phyloP scores from a whole-genome alignment of 768 basidiomycete species.

The Gymnopilus dilepis region DNA sequence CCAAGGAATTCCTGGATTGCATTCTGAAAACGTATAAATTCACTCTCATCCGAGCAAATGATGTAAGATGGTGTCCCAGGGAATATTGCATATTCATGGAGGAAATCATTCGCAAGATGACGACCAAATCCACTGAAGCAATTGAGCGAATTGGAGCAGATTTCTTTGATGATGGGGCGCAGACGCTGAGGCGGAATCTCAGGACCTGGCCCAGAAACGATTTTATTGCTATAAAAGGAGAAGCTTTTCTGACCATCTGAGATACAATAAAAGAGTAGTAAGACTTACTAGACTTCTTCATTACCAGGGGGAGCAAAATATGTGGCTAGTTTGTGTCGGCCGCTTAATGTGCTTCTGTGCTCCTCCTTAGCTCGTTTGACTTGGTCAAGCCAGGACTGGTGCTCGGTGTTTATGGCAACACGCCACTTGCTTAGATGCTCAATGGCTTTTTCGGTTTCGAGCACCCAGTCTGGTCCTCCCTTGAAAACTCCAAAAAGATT shows the following conservation, averaged over 20 bases:
- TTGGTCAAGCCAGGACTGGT: neutral
- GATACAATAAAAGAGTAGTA: no score
- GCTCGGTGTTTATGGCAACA: neutral
- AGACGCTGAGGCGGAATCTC: neutral
- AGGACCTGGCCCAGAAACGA: neutral
- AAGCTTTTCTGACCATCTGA: no score
- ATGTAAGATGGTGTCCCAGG: conserved; percentile 15
- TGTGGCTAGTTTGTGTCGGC: neutral
- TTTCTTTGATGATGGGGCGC: conserved; percentile 14
- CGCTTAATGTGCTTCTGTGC: neutral
- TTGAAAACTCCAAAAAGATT: conserved; percentile 12
- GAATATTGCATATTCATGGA: neutral
- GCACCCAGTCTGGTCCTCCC: conserved; percentile 24
- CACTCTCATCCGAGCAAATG: conserved; percentile 13
- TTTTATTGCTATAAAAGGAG: neutral
- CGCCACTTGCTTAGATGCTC: conserved; percentile 6
- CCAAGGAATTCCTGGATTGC: conserved; percentile 6
- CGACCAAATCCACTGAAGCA: conserved; percentile 19
- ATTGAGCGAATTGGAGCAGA: conserved; percentile 1
- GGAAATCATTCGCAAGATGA: conserved; percentile 20
- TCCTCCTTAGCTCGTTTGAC: neutral
- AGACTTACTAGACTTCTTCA: no score
- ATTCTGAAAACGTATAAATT: conserved; percentile 1
- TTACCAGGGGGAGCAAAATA: neutral
- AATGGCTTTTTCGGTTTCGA: conserved; percentile 7